A percentile compares a stretch with the other conserved stretches of the same genome.
Evolutionary conservation across 1,284 basidiomycete genomes (phyloP).

Genomic region (Serendipita sp.): DNA sequence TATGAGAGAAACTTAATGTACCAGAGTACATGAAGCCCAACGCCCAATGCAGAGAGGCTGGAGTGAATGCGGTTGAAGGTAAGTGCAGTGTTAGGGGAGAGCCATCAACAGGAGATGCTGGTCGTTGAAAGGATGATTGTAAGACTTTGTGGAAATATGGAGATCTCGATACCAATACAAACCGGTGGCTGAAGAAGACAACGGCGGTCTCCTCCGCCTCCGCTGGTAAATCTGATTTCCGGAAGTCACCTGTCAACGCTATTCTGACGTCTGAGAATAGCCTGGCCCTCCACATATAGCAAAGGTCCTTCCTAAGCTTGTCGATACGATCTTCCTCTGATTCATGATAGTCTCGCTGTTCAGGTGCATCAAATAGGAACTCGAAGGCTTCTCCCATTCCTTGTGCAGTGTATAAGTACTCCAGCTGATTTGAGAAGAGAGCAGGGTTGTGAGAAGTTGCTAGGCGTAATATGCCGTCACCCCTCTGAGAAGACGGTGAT

Average conservation of each 20-base stretch:
- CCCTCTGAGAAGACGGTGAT: conserved; percentile 33
- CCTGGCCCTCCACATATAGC: conserved; percentile 90
- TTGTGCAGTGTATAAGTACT: conserved; percentile 80
- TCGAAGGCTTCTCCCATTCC: conserved; percentile 80
- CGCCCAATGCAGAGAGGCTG: conserved; percentile 86
- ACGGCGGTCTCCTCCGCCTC: conserved; percentile 58
- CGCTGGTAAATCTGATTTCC: conserved; percentile 21
- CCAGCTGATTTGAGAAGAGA: conserved; percentile 74
- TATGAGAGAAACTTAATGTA: conserved; percentile 81
- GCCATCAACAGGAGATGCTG: conserved; percentile 17
- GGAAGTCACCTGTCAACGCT: conserved; percentile 46
- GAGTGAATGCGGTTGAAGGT: conserved; percentile 88
- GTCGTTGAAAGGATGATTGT: conserved; percentile 26
- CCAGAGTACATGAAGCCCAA: conserved; percentile 91
- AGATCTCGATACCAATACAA: conserved; percentile 79
- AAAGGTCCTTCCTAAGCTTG: conserved; percentile 79
- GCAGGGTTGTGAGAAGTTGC: conserved; percentile 56
- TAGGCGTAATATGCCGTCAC: conserved; percentile 35
- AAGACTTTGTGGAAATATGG: conserved; percentile 73
- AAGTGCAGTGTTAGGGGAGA: conserved; percentile 52
- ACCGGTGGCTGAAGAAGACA: conserved; percentile 83
- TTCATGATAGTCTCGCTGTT: conserved; percentile 33
- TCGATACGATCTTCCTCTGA: conserved; percentile 63
- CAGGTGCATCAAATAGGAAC: conserved; percentile 68
- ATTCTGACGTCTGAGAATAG: conserved; percentile 84